Base-by-base conservation (phyloP, 148 eudicot species). In the Talinum fruticosum region DNA sequence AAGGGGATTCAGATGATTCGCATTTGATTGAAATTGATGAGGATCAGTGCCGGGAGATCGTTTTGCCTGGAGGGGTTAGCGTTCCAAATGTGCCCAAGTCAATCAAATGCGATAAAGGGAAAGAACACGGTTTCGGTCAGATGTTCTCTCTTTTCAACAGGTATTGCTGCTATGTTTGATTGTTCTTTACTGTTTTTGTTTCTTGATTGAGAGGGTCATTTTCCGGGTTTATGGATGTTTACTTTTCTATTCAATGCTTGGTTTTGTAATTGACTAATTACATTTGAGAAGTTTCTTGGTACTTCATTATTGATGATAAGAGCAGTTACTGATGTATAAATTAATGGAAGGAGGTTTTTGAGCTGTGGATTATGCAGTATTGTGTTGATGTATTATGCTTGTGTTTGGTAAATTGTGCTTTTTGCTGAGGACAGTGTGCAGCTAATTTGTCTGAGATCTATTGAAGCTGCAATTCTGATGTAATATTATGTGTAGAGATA, bases 81-180 rank as follows among this genome's bases (percentile, higher is more conserved):
- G 86, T 96, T 24, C 81, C 89, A 14, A 82, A 85, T 82, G 97
- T 96, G 41, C 85, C 97, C 0, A 93, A 83, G 78, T 88, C 88
- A 0, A 93, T 96, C 3, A 93, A 90, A 78, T 96, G 99, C 47
- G 99, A 96, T 72, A 96, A 96, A 82, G 99, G 99, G 99, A 96
- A 82, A 76, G 97, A 62, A 96, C 94, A 2, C 82, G 99, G 82
- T 96, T 96, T 85, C 85, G 92, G 59, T 96, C 97, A 23, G 97
- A 96, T 85, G 93, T 93, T 53, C 84, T 93, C 23, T 83, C 99
- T 78, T 96, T 96, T 69, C 97, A 96, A 82, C 99, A 96, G 97
- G 99, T 96, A 88, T 16, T 41, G 30, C 24, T 73, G 12, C 24
- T 61, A 62, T 68, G 51, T 2, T 2, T 2, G 0, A n/a, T 21